A percentile compares a stretch with the other conserved stretches of the same genome.
These are phyloP conservation scores for Neurospora tetrasperma DNA, from an alignment of 495 filamentous ascomycete genomes.

Conservation along the genomic window DNA sequence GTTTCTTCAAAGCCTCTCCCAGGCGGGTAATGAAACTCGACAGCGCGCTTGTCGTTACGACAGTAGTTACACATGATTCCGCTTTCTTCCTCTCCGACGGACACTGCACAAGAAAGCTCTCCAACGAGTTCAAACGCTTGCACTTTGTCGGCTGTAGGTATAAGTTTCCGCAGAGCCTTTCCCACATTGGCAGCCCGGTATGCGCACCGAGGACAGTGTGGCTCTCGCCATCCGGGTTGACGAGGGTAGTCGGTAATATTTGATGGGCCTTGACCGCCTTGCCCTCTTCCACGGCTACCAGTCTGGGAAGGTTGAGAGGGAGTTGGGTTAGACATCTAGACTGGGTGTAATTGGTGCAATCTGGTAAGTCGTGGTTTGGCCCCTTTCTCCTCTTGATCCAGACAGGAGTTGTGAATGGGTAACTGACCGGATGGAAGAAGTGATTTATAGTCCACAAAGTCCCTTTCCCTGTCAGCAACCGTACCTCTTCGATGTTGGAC, in stretches of 20 bases:
- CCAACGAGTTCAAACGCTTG: neutral
- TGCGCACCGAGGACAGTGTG: neutral
- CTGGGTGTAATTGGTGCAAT: neutral
- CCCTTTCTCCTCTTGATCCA: neutral
- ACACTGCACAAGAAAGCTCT: neutral
- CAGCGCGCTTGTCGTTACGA: neutral
- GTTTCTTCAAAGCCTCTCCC: neutral
- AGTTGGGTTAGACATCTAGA: neutral
- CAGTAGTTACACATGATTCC: neutral
- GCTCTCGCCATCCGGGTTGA: neutral
- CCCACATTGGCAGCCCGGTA: neutral
- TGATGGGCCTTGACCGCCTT: neutral
- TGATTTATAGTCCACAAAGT: neutral
- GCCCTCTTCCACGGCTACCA: neutral
- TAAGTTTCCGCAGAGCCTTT: neutral
- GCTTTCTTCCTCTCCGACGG: neutral
- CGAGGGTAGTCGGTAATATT: neutral
- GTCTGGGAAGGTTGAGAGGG: neutral
- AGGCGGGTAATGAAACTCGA: neutral
- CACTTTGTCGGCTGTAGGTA: neutral
- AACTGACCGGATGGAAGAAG: neutral
- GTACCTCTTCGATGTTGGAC: neutral
- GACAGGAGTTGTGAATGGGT: neutral
- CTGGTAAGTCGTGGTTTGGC: neutral
- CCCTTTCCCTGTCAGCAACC: neutral